Conservation (phyloP, 176 grass and related monocot species). For the Zea luxurians region DNA sequence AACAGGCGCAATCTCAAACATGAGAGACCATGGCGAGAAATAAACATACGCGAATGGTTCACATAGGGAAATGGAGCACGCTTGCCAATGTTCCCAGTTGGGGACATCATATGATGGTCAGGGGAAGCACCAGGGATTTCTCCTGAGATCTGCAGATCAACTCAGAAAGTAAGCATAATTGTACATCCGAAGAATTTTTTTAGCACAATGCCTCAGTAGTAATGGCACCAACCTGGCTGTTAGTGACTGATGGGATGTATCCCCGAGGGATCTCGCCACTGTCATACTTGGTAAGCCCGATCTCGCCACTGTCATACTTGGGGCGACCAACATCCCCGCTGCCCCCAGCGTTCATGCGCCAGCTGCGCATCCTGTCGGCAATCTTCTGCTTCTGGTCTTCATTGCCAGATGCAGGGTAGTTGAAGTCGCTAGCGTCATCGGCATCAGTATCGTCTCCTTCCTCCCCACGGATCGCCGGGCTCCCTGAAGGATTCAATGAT, state of each 20-base stretch:
- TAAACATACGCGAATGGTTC: constrained; percentile 75
- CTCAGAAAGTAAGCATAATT: constrained; percentile 21
- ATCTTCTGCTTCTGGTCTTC: constrained; percentile 96
- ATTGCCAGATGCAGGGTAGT: constrained; percentile 71
- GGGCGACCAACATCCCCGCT: constrained; percentile 71
- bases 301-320: constrained; percentile 90
- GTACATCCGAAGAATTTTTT: background rate
- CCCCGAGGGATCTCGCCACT: constrained; percentile 86
- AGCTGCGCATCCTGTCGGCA: constrained; percentile 86
- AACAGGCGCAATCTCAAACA: constrained; percentile 14
- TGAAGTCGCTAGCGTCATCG: constrained; percentile 95
- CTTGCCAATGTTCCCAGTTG: constrained; percentile 81
- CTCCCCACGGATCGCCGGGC: constrained; percentile 74
- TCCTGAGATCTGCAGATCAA: constrained; percentile 74
- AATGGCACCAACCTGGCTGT: constrained; percentile 65
- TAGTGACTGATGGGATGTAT: constrained; percentile 86
- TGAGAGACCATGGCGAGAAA: constrained; percentile 29
- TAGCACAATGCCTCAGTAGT: background rate
- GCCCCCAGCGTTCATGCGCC: constrained; percentile 65
- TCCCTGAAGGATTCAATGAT: constrained; percentile 61
- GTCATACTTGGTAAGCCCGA: constrained; percentile 55
- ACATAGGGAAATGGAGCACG: constrained; percentile 83
- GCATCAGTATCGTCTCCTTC: constrained; percentile 80
- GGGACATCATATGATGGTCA: constrained; percentile 99
- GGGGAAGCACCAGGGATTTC: constrained; percentile 91